Evolutionary conservation across 2,329 filamentous ascomycete genomes (phyloP).

Genomic region (Acephala macrosclerotiorum): DNA sequence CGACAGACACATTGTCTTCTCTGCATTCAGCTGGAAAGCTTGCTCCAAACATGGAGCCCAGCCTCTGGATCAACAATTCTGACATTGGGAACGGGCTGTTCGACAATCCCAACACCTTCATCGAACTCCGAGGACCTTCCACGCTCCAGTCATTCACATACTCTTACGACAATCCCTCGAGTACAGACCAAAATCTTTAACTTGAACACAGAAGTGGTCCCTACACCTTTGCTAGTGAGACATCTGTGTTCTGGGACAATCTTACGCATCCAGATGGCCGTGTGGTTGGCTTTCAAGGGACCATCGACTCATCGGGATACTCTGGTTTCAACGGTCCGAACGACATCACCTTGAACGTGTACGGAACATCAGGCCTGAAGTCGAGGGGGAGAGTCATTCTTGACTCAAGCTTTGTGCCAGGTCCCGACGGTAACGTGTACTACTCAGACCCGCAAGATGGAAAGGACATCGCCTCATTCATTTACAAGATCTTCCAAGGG

Average conservation of each 20-base stretch:
- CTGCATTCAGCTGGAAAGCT: slow-evolving; percentile 48
- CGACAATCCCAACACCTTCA: slow-evolving; percentile 63
- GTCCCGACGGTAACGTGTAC: slow-evolving; percentile 52
- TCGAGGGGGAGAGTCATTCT: slow-evolving; percentile 56
- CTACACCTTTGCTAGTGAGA: slow-evolving; percentile 60
- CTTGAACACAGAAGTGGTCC: slow-evolving; percentile 56
- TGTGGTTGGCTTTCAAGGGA: slow-evolving; percentile 57
- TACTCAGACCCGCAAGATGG: slow-evolving; percentile 57
- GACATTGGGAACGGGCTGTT: slow-evolving; percentile 59
- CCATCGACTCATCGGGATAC: slow-evolving; percentile 56
- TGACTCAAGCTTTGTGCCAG: slow-evolving; percentile 52
- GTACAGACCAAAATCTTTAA: slow-evolving; percentile 54
- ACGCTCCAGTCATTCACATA: slow-evolving; percentile 55
- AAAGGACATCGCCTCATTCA: slow-evolving; percentile 56
- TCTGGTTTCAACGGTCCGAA: slow-evolving; percentile 49
- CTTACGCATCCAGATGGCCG: slow-evolving; percentile 51
- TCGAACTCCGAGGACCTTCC: slow-evolving; percentile 51
- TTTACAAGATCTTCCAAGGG: slow-evolving; percentile 56
- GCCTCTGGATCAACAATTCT: slow-evolving; percentile 56
- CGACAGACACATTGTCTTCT: slow-evolving; percentile 38
- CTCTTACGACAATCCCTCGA: slow-evolving; percentile 52
- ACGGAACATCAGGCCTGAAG: slow-evolving; percentile 61
- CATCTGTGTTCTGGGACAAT: slow-evolving; percentile 60
- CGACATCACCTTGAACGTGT: slow-evolving; percentile 63
- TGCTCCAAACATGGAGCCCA: slow-evolving; percentile 39